Percentiles rank a stretch among this genome's conserved stretches.
Evolutionary conservation across 2,329 filamentous ascomycete species (phyloP).

Genomic region (Berkeleyomyces rouxiae): DNA sequence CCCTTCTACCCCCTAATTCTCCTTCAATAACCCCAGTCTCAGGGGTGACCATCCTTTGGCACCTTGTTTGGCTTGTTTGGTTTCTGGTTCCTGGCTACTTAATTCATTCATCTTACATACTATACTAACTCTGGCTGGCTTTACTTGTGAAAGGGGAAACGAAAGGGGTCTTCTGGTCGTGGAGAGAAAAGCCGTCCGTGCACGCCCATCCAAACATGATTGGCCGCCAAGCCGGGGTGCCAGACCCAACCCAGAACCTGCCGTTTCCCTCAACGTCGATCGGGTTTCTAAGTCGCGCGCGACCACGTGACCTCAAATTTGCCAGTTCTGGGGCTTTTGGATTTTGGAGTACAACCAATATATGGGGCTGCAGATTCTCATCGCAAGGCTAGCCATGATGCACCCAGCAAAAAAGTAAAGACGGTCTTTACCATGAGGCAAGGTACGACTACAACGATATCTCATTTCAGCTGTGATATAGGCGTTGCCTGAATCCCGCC

Average conservation of each 20-base stretch:
- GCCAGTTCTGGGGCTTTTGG: not conserved
- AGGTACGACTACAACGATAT: not conserved
- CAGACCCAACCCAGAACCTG: not conserved
- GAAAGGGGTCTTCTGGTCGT: slow-evolving; percentile 1
- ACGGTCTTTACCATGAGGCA: not conserved
- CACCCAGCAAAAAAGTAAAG: slow-evolving; percentile 1
- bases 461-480: not conserved
- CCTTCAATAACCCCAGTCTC: slow-evolving; percentile 7
- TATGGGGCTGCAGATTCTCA: slow-evolving; percentile 4
- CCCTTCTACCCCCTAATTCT: slow-evolving; percentile 21
- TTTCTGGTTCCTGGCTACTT: slow-evolving; percentile 29
- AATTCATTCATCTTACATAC: slow-evolving; percentile 3
- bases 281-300: not conserved
- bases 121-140: not conserved
- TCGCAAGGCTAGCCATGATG: slow-evolving; percentile 4
- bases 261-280: not conserved
- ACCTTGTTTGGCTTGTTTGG: slow-evolving; percentile 27
- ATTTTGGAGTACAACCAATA: not conserved
- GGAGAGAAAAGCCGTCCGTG: slow-evolving; percentile 5
- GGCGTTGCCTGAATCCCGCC: not conserved
- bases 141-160: slow-evolving; percentile 10
- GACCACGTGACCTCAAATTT: not conserved
- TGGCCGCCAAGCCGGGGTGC: not conserved
- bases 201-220: not conserved
- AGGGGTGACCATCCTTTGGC: not conserved